Conservation (phyloP, 148 eudicot species). For the Vaccinium vitisidaea region DNA sequence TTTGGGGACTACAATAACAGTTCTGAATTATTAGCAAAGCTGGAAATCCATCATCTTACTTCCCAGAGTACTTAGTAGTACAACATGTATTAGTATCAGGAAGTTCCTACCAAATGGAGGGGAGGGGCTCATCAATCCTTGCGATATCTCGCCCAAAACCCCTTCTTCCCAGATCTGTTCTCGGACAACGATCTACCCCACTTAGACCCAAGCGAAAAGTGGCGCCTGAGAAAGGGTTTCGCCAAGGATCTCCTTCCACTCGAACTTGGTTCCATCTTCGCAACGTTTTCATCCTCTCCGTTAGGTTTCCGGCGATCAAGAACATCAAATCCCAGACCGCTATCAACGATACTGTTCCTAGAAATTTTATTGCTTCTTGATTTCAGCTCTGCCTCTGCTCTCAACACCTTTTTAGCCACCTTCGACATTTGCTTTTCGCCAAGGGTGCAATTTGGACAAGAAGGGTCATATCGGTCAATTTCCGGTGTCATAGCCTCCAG, state of each 20-base stretch:
- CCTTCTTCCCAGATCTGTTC: constrained; percentile 34
- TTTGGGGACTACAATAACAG: background rate
- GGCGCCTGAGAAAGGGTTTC: constrained; percentile 70
- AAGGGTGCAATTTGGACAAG: constrained; percentile 76
- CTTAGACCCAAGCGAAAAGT: constrained; percentile 75
- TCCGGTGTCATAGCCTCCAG: constrained; percentile 76
- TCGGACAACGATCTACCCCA: constrained; percentile 39
- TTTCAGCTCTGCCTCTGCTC: constrained; percentile 57
- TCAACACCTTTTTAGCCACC: constrained; percentile 56
- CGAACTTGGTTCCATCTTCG: constrained; percentile 55
- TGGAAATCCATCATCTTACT: background rate
- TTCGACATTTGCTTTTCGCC: constrained; percentile 67
- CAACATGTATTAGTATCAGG: background rate
- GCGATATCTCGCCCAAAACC: constrained; percentile 46
- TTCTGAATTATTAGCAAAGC: background rate
- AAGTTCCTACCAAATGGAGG: constrained; percentile 2
- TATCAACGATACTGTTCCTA: constrained; percentile 45
- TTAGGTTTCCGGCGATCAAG: constrained; percentile 38
- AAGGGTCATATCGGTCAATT: constrained; percentile 67
- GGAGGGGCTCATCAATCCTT: constrained; percentile 25
- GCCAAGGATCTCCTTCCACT: constrained; percentile 60
- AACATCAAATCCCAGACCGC: constrained; percentile 28
- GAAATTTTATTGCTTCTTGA: constrained; percentile 45
- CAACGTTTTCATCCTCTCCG: constrained; percentile 35
- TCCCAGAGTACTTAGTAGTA: background rate